These are phyloP conservation scores for Starmerella davenportii DNA, from an alignment of 805 yeast genomes.

Conservation along the genomic window DNA sequence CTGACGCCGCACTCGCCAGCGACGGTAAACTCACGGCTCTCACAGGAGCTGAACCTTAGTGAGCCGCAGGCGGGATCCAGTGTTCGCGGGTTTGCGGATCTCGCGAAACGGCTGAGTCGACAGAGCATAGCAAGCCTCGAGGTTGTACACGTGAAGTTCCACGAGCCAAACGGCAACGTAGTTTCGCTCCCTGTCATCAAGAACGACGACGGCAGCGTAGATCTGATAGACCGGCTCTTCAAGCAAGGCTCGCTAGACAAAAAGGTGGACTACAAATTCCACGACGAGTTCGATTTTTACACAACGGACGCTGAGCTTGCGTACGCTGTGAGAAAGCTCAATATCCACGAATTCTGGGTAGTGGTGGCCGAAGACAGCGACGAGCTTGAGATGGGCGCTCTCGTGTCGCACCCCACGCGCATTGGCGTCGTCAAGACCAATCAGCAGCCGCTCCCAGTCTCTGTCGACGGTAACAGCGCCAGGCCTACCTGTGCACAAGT, in stretches of 20 bases:
- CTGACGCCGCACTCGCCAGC: neutral
- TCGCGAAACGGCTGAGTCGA: neutral
- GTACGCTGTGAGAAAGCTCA: conserved; percentile 3
- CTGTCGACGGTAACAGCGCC: neutral
- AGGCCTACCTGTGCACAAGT: conserved; percentile 88
- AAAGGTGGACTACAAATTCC: conserved; percentile 16
- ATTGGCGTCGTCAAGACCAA: neutral
- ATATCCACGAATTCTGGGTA: conserved; percentile 8
- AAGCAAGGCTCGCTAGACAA: neutral
- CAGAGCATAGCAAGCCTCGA: neutral
- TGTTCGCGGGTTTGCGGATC: neutral
- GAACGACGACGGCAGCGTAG: neutral
- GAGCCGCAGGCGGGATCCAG: no score
- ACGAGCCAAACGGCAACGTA: neutral
- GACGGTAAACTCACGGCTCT: no score
- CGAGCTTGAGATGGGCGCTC: neutral
- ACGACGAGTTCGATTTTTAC: conserved; percentile 6
- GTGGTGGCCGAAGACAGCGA: neutral
- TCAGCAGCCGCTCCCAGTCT: neutral
- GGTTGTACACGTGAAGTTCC: neutral
- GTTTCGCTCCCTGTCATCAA: neutral
- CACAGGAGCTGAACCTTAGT: no score
- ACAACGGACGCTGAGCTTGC: neutral
- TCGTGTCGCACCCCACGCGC: neutral
- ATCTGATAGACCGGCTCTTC: neutral